These are phyloP conservation scores for Pisolithus thermaeus DNA, from an alignment of 1,284 basidiomycete genomes.

Conservation along the genomic window DNA sequence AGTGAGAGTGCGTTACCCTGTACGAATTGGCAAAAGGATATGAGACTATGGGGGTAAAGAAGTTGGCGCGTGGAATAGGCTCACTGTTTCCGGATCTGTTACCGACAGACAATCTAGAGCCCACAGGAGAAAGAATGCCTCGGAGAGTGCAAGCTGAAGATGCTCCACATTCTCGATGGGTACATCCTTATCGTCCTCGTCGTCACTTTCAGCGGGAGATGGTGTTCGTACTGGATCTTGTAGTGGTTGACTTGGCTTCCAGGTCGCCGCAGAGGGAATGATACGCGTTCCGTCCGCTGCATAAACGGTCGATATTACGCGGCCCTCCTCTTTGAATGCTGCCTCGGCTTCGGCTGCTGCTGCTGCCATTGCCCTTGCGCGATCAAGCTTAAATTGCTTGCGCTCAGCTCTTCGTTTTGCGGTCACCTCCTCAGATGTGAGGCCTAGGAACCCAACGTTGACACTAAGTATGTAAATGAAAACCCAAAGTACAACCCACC, in stretches of 20 bases:
- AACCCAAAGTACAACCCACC: constrained; percentile 34
- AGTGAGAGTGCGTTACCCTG: constrained; percentile 51
- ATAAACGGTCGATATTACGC: constrained; percentile 47
- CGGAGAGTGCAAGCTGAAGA: constrained; percentile 86
- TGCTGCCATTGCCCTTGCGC: constrained; percentile 71
- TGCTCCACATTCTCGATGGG: constrained; percentile 76
- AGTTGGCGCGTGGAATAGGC: constrained; percentile 10
- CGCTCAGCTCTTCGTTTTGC: constrained; percentile 80
- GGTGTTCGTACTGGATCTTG: constrained; percentile 4
- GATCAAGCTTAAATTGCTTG: constrained; percentile 86
- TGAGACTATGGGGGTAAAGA: neutral
- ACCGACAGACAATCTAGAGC: constrained; percentile 83
- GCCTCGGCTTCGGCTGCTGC: constrained; percentile 70
- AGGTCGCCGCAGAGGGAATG: constrained; percentile 74
- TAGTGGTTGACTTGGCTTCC: constrained; percentile 46
- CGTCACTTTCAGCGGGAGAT: constrained; percentile 2
- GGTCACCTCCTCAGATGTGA: constrained; percentile 85
- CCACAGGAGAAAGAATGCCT: constrained; percentile 90
- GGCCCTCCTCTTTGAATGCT: constrained; percentile 64
- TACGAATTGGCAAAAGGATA: constrained; percentile 6
- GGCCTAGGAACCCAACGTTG: constrained; percentile 26
- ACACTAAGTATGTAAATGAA: neutral
- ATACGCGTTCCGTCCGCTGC: constrained; percentile 37
- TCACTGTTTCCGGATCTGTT: constrained; percentile 57
- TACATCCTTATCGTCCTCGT: constrained; percentile 38